phyloP scores from a whole-genome alignment of 2,329 filamentous ascomycete genomes.

The Fusarium circinatum region DNA sequence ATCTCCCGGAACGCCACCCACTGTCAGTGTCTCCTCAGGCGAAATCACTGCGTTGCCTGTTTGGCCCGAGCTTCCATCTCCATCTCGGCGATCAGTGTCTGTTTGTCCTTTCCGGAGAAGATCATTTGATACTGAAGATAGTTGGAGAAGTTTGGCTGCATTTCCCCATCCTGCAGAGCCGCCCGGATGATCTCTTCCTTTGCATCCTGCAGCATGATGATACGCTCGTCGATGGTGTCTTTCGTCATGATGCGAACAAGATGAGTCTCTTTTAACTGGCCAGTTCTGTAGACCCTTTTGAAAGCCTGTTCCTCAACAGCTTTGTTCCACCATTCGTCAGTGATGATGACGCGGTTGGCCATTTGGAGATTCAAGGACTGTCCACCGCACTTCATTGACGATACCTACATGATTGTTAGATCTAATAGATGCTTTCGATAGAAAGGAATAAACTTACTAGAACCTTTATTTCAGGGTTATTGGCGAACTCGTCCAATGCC shows the following conservation, averaged over 20 bases:
- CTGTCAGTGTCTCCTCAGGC: rapidly evolving
- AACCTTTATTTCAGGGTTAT: constrained; percentile 35
- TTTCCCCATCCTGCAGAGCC: constrained; percentile 46
- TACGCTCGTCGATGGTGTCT: constrained; percentile 66
- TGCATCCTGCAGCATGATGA: constrained; percentile 63
- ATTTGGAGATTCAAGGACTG: constrained; percentile 54
- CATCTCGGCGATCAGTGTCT: neutral
- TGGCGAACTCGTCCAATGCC: constrained; percentile 41
- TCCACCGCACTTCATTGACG: constrained; percentile 49
- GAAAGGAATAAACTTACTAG: constrained; percentile 44
- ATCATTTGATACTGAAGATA: neutral
- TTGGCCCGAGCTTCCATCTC: neutral
- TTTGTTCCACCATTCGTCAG: constrained; percentile 72
- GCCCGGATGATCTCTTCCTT: constrained; percentile 62
- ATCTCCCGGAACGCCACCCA: neutral
- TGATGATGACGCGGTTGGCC: constrained; percentile 63
- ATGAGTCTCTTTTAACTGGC: constrained; percentile 69
- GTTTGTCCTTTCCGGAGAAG: neutral
- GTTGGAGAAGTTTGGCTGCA: neutral
- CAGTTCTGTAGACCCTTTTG: constrained; percentile 70
- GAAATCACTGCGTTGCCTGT: neutral
- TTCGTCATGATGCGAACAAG: constrained; percentile 67
- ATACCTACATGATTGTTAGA: constrained; percentile 42
- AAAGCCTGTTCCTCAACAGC: constrained; percentile 70
- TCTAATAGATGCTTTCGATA: too few relatives aligned